Evolutionary conservation across 805 yeast genomes (phyloP), one percentile per base, ranked within the genome.

Genomic region (Monosporozyma unispora): DNA sequence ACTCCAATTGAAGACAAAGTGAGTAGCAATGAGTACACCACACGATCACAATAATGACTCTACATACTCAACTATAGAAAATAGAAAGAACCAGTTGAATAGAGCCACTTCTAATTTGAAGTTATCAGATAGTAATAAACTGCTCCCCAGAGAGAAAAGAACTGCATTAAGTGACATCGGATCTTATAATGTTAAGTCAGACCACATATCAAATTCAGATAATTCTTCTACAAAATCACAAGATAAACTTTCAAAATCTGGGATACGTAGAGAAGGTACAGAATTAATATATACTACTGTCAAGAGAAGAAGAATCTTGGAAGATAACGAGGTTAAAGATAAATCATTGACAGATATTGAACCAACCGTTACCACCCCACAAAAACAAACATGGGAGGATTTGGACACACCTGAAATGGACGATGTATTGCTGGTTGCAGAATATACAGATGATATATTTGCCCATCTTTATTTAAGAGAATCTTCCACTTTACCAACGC

Each of bases 381-480:
- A 28, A 28, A 14, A 28, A 8, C 19, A 42, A 11, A 12, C 16
- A 44, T 57, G 62, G 60, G 45, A 79, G 56, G 87, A 83, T 63
- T 69, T 84, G 52, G 93, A 84, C 59, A 78, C 74, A 28, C 85
- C 79, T 53, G 90, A 84, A 61, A 62, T 67, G 44, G 83, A 80
- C 54, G 91, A 84, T 62, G 87, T 89, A n/a, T 66, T 84, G 54
- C 87, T 90, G 95, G 96, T 84, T 21, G 76, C 84, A 48, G 99
- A 91, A 68, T 91, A 91, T 67, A 89, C 84, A 39, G 75, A 73
- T 54, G 97, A 90, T 52, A 91, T 91, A 46, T 90, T 87, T 69
- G 80, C 74, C 9, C 87, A 85, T 67, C 72, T 91, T 56, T 80
- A 80, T 59, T 77, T 75, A 57, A 73, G 81, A 52, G 96, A 89